These are phyloP conservation scores for Fusarium anguioides DNA, from an alignment of 2,329 filamentous ascomycete genomes.

Conservation along the genomic window DNA sequence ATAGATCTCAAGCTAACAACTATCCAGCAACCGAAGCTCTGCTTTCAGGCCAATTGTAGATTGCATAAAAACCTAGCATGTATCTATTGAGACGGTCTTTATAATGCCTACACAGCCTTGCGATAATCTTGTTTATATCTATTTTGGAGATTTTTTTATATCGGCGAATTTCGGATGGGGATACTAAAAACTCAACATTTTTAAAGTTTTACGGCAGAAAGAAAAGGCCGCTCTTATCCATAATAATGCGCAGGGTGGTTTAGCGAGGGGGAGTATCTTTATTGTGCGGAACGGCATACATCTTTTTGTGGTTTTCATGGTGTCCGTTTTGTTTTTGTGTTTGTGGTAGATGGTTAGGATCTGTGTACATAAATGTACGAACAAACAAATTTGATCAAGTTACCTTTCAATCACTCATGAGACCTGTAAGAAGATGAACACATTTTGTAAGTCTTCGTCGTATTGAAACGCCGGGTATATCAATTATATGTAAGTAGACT, in stretches of 20 bases:
- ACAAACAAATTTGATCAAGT: conserved; percentile 42
- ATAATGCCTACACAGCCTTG: conserved; percentile 35
- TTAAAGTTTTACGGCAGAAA: conserved; percentile 24
- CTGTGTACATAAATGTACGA: conserved; percentile 43
- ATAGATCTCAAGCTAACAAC: conserved; percentile 29
- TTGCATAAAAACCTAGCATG: conserved; percentile 19
- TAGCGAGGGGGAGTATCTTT: conserved; percentile 28
- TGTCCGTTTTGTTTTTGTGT: conserved; percentile 33
- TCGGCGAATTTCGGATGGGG: conserved; percentile 39
- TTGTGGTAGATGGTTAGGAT: conserved; percentile 30
- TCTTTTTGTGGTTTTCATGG: conserved; percentile 24
- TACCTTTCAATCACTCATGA: conserved; percentile 2
- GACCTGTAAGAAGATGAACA: not conserved
- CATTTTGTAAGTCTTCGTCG: not conserved
- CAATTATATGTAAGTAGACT: conserved; percentile 18
- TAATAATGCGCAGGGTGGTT: conserved; percentile 42
- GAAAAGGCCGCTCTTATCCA: conserved; percentile 30
- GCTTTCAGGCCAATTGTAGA: conserved; percentile 78
- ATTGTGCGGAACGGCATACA: conserved; percentile 15
- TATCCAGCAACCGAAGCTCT: conserved; percentile 78
- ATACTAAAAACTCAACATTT: conserved; percentile 41
- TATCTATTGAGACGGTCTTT: conserved; percentile 20
- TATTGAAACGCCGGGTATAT: conserved; percentile 36
- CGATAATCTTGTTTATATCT: conserved; percentile 26
- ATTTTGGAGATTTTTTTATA: conserved; percentile 12